Evolutionary conservation across 225 moss, liverwort and hornwort species (phyloP).

Genomic region (Asterella californica): DNA sequence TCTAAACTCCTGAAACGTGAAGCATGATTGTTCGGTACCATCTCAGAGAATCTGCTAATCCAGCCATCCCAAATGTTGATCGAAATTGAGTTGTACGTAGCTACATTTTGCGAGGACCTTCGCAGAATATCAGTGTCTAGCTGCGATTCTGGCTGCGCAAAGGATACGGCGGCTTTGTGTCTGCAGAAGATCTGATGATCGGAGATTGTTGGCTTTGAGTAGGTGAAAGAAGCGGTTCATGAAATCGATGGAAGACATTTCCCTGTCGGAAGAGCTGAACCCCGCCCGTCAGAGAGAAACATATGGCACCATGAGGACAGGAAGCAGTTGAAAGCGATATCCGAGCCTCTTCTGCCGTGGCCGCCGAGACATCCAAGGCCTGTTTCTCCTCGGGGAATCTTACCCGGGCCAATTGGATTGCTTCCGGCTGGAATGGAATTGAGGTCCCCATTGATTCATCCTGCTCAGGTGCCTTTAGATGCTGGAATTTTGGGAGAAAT

Average conservation of each 20-base stretch:
- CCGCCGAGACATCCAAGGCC: slow-evolving; percentile 39
- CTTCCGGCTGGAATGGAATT: slow-evolving; percentile 29
- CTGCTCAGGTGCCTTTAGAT: slow-evolving; percentile 38
- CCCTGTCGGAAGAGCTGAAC: slow-evolving; percentile 65
- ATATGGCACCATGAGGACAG: slow-evolving; percentile 63
- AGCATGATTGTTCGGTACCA: neutral
- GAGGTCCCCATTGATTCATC: slow-evolving; percentile 30
- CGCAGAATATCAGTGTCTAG: neutral
- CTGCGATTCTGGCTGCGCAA: neutral
- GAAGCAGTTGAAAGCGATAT: slow-evolving; percentile 25
- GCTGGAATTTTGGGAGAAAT: slow-evolving; percentile 31
- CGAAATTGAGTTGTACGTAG: neutral
- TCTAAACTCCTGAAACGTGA: neutral
- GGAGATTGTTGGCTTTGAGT: slow-evolving; percentile 6
- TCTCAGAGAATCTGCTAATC: neutral
- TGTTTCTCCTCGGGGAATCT: slow-evolving; percentile 36
- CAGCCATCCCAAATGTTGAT: neutral
- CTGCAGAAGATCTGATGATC: neutral
- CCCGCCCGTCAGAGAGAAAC: slow-evolving; percentile 56
- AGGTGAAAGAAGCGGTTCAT: slow-evolving; percentile 71
- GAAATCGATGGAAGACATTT: slow-evolving; percentile 74
- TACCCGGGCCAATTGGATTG: slow-evolving; percentile 28
- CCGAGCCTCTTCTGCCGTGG: slow-evolving; percentile 47
- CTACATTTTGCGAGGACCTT: neutral
- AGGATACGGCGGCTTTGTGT: neutral